Evolutionary conservation across 2,329 filamentous ascomycete genomes (phyloP), one percentile per base, ranked within the genome.

Genomic region (Aspergillus intermedius): DNA sequence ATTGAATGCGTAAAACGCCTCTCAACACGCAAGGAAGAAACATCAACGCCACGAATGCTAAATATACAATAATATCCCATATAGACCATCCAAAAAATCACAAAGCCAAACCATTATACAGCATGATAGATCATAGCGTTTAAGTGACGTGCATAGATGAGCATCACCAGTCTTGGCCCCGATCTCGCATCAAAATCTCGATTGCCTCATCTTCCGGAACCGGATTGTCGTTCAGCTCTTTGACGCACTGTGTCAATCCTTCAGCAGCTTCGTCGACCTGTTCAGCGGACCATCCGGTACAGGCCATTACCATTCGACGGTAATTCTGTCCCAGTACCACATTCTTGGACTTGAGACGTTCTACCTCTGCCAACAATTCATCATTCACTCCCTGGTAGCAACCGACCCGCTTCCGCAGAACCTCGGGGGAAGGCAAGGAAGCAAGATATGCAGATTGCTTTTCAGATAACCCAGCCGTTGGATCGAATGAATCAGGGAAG

Each of bases 241-340:
- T 91, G 2, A 97, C 86, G 2, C 93, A 93, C 53, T 88, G 83
- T 42, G 94, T 81, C 40, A 98, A 74, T 2, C 83, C 83, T 46
- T 89, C 87, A 0, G 96, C 76, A 45, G 90, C 80, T 49, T 81
- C 80, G 58, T 97, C 93, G 12, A 97, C 87, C 49, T 88, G 81
- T 7, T 78, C 77, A 53, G 94, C 89, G 1, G 82, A 78, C 30
- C 91, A 87, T 7, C 83, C 84, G 0, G 90, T 95, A 64, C 91
- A 96, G 10, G 96, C 74, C 47, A 86, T 83, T 21, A 98, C 89
- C 25, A 97, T 88, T 56, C 86, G 87, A 22, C 90, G 81, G 65
- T 96, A 96, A 69, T 93, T 89, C 56, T 86, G 77, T 62, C 95
- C 91, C 3, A 95, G 77, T 47, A 95, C 90, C 4, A 83, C 84